These are phyloP conservation scores for Tricladium varicosporioides DNA, from an alignment of 2,329 filamentous ascomycete species.

Conservation along the genomic window DNA sequence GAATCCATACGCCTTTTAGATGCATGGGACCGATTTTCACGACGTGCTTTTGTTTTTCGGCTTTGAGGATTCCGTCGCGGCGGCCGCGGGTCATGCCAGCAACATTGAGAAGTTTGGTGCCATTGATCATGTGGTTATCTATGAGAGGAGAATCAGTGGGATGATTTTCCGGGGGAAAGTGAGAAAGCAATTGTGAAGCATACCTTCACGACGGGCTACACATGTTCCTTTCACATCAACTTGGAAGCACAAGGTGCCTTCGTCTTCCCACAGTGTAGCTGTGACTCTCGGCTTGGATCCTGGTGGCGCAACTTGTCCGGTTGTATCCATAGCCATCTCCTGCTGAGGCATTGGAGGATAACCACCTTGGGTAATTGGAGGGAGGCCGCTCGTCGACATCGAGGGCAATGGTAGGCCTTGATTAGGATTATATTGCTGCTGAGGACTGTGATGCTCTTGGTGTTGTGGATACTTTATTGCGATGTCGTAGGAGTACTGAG, in stretches of 20 bases:
- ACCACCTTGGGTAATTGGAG: slow-evolving; percentile 1
- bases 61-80: slow-evolving; percentile 92
- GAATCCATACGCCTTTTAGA: slow-evolving; percentile 96
- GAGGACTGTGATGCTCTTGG: slow-evolving; percentile 5
- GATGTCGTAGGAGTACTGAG: slow-evolving; percentile 27
- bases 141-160: neutral
- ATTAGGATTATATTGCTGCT: slow-evolving; percentile 12
- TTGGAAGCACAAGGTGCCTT: slow-evolving; percentile 94
- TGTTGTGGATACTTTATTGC: slow-evolving; percentile 24
- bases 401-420: slow-evolving; percentile 20
- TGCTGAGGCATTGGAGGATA: slow-evolving; percentile 10
- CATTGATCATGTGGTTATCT: slow-evolving; percentile 99
- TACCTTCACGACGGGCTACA: slow-evolving; percentile 89
- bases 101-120: slow-evolving; percentile 92
- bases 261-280: slow-evolving; percentile 95
- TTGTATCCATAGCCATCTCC: slow-evolving; percentile 56
- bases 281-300: slow-evolving; percentile 97
- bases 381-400: slow-evolving; percentile 17
- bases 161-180: neutral
- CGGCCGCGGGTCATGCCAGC: slow-evolving; percentile 96
- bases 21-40: slow-evolving; percentile 99
- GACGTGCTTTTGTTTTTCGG: slow-evolving; percentile 92
- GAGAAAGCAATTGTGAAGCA: slow-evolving; percentile 25
- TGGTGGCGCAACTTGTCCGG: slow-evolving; percentile 83
- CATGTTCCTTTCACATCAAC: slow-evolving; percentile 94